Evolutionary conservation across 192 early-diverging fungal genomes (phyloP), one percentile per base, ranked within the genome.

Genomic region (Linnemannia zychae): DNA sequence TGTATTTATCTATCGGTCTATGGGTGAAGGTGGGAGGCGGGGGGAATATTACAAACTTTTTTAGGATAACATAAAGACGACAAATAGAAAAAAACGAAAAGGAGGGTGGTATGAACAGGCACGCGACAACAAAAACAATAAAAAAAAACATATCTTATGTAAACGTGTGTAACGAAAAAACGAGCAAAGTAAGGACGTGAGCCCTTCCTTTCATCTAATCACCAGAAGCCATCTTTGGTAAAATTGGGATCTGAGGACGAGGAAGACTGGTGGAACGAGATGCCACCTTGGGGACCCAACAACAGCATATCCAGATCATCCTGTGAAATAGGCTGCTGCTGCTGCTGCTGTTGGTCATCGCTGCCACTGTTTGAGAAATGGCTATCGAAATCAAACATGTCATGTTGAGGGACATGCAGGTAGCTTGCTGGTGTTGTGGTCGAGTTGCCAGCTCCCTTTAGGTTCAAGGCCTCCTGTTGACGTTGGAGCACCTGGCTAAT

Each of bases 301-400:
- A 84, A 24, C 4, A 84, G 6, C 73, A 84, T 84, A 24, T 84
- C 82, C 34, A 84, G 24, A 71, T 84, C 82, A 46, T 84, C 82
- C n/a, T 83, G 81, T 2, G 76, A 78, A 5, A 83, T 38, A 3
- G 75, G 48, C 36, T 53, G 75, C 0, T 73, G 81, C 28, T 75
- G 72, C 18, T 48, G 6, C 44, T 48, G 22, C 1, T 81, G 52
- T 9, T 57, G 52, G 3, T 63, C 57, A 3, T 63, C 57, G 11
- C 12, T 63, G 13, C 65, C 37, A 15, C 48, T 66, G 28, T 72
- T 28, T 0, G 63, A 17, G 31, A 73, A 70, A 16, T 60, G 40
- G n/a, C 49, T 40, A 31, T 77, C 76, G 46, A 74, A 81, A 70
- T 81, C 73, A 57, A 81, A 81, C 63, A 60, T 53, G 17, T 18